Evolutionary conservation across 768 basidiomycete species (phyloP).

Genomic region (Suillus subalutaceus): DNA sequence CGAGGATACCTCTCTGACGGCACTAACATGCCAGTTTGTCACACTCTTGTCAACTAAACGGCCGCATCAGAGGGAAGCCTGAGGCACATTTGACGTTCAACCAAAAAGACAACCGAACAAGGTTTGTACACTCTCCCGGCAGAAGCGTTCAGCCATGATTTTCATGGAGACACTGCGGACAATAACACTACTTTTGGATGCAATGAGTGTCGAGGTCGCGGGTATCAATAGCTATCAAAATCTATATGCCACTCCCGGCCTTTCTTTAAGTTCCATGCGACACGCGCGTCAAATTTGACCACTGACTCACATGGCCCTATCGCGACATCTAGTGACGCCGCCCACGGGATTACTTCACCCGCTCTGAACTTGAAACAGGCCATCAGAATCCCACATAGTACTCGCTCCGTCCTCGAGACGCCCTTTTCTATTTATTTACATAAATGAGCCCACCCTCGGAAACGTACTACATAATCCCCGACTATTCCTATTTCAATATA

Average conservation of each 20-base stretch:
- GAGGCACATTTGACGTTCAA: constrained; percentile 5
- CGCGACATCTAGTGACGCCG: background rate
- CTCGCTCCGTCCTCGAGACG: background rate
- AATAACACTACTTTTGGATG: constrained; percentile 10
- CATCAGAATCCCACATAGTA: background rate
- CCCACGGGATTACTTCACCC: background rate
- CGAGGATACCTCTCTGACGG: constrained; percentile 2
- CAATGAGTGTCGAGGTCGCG: constrained; percentile 4
- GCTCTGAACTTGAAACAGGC: background rate
- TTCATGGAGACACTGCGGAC: constrained; percentile 23
- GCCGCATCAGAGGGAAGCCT: constrained; percentile 2
- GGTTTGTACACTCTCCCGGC: constrained; percentile 16
- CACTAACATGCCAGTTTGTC: background rate
- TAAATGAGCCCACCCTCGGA: constrained; percentile 5
- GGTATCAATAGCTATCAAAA: constrained; percentile 1
- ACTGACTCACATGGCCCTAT: constrained; percentile 6
- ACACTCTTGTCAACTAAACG: constrained; percentile 1
- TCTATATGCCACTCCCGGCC: background rate
- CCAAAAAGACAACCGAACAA: constrained; percentile 16
- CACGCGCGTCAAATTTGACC: constrained; percentile 3
- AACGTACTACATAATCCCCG: constrained; percentile 11
- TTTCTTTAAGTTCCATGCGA: constrained; percentile 1
- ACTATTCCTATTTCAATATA: constrained; percentile 10
- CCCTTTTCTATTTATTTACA: background rate
- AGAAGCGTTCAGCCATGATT: constrained; percentile 18